These are phyloP conservation scores for Proliferodiscus dingleyae DNA, from an alignment of 2,329 filamentous ascomycete genomes.

Conservation along the genomic window DNA sequence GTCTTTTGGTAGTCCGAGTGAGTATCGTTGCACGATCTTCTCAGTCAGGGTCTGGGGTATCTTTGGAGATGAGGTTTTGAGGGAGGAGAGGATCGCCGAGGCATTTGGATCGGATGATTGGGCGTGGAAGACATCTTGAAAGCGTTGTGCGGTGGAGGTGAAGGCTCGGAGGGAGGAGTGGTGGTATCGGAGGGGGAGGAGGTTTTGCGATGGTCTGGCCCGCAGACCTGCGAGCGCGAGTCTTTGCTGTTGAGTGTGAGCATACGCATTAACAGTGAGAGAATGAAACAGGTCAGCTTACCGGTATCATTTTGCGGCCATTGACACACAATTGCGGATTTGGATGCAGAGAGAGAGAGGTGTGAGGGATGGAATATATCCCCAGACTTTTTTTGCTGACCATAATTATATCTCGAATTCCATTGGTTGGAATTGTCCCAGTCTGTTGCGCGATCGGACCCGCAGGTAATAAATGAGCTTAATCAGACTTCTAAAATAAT, in stretches of 20 bases:
- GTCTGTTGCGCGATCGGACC: neutral
- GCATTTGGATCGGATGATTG: slow-evolving; percentile 51
- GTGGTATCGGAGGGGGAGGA: slow-evolving; percentile 21
- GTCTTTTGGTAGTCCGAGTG: slow-evolving; percentile 67
- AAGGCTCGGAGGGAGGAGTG: slow-evolving; percentile 22
- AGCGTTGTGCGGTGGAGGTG: slow-evolving; percentile 28
- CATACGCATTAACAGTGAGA: neutral
- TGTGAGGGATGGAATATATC: slow-evolving; percentile 1
- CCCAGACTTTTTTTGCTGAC: slow-evolving; percentile 13
- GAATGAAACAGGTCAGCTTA: slow-evolving; percentile 8
- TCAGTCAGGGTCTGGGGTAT: slow-evolving; percentile 76
- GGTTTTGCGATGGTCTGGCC: slow-evolving; percentile 24
- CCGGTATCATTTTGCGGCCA: slow-evolving; percentile 26
- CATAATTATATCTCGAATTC: neutral
- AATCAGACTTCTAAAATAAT: neutral
- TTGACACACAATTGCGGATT: slow-evolving; percentile 14
- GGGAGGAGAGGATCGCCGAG: slow-evolving; percentile 50
- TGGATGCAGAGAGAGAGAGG: slow-evolving; percentile 2
- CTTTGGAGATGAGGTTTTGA: slow-evolving; percentile 34
- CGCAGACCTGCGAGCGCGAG: slow-evolving; percentile 28
- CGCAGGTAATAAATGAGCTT: neutral
- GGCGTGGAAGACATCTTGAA: slow-evolving; percentile 56
- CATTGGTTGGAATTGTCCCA: slow-evolving; percentile 1
- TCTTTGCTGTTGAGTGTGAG: slow-evolving; percentile 17
- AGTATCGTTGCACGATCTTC: slow-evolving; percentile 83